A percentile compares a stretch with the other conserved stretches of the same genome.
These are phyloP conservation scores for Aspergillus funiculosus DNA, from an alignment of 495 filamentous ascomycete species.

Conservation along the genomic window DNA sequence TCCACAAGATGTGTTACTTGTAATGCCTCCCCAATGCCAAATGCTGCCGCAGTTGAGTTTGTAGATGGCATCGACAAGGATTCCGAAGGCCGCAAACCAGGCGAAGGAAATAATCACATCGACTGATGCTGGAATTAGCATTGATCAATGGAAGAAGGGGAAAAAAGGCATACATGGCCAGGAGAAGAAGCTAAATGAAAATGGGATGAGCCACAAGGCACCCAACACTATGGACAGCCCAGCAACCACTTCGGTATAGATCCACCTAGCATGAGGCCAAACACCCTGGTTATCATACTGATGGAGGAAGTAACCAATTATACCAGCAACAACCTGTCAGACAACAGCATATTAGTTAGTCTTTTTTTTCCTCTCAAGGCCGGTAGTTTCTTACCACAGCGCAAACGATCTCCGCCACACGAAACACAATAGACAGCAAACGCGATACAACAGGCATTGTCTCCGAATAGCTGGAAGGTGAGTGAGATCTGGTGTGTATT, in stretches of 20 bases:
- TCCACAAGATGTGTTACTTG: slow-evolving; percentile 39
- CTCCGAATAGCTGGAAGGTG: slow-evolving; percentile 5
- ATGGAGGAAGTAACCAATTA: slow-evolving; percentile 50
- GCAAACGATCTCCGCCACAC: slow-evolving; percentile 39
- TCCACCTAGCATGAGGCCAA: slow-evolving; percentile 47
- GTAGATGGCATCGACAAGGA: slow-evolving; percentile 51
- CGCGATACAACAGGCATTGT: slow-evolving; percentile 48
- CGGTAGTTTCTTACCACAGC: slow-evolving; percentile 39
- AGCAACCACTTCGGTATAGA: slow-evolving; percentile 57
- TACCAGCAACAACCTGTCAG: slow-evolving; percentile 48
- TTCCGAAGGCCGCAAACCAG: slow-evolving; percentile 62
- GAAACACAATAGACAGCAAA: slow-evolving; percentile 45
- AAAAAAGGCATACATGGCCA: slow-evolving; percentile 35
- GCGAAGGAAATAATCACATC: slow-evolving; percentile 54
- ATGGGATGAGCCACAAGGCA: slow-evolving; percentile 52
- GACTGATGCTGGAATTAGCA: slow-evolving; percentile 25
- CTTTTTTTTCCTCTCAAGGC: background rate
- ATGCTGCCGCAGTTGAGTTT: slow-evolving; percentile 50
- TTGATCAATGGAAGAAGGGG: background rate
- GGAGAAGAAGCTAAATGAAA: slow-evolving; percentile 40
- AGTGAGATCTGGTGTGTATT: background rate
- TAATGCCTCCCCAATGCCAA: slow-evolving; percentile 44
- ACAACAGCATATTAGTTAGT: background rate
- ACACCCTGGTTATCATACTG: slow-evolving; percentile 25
- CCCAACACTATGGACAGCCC: slow-evolving; percentile 47